Evolutionary conservation across 768 basidiomycete species (phyloP).

Genomic region (Paxillus rubicundulus): DNA sequence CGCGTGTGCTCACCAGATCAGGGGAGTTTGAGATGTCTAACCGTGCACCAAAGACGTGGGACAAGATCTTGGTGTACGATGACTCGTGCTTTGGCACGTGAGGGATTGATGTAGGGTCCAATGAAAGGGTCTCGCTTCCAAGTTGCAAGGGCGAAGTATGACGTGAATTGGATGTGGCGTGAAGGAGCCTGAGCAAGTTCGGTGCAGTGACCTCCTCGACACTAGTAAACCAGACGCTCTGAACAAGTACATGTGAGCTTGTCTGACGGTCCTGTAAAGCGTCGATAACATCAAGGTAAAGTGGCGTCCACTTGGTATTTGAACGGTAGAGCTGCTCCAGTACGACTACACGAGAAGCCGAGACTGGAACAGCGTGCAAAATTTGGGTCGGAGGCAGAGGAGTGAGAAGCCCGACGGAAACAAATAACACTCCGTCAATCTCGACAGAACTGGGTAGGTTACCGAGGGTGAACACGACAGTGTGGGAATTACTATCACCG

Average conservation of each 20-base stretch:
- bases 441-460: conserved; percentile 39
- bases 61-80: conserved; percentile 87
- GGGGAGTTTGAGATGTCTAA: conserved; percentile 88
- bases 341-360: conserved; percentile 67
- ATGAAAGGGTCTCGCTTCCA: conserved; percentile 35
- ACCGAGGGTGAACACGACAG: conserved; percentile 73
- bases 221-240: conserved; percentile 62
- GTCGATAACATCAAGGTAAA: conserved; percentile 79
- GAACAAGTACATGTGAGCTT: conserved; percentile 51
- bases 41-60: conserved; percentile 73
- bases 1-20: conserved; percentile 62
- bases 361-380: conserved; percentile 55
- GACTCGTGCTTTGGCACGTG: conserved; percentile 88
- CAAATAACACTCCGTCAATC: conserved; percentile 59
- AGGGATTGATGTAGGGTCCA: conserved; percentile 35
- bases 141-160: conserved; percentile 47
- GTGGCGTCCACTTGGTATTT: conserved; percentile 82
- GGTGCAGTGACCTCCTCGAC: conserved; percentile 34
- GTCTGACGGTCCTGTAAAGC: conserved; percentile 61
- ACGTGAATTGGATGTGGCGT: conserved; percentile 37
- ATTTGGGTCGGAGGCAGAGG: conserved; percentile 63
- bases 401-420: conserved; percentile 63
- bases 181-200: conserved; percentile 54
- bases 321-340: conserved; percentile 78
- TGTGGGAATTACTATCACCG: conserved; percentile 58